Evolutionary conservation across 768 basidiomycete genomes (phyloP), one percentile per base, ranked within the genome.

Genomic region (Auricularia sp.): DNA sequence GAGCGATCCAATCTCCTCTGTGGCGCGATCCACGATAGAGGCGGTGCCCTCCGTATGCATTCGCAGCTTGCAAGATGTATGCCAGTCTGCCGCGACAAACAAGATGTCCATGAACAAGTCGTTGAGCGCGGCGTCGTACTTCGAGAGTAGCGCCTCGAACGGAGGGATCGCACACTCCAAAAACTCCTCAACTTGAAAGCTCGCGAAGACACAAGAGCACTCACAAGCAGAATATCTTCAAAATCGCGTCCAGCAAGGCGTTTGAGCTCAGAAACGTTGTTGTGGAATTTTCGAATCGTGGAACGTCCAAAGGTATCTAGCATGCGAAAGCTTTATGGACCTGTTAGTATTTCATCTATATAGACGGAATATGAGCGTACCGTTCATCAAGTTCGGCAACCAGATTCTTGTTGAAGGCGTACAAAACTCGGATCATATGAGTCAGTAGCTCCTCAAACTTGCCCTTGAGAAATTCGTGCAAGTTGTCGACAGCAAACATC

Each of bases 141-240:
- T 51, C 5, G 63, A 51, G 8, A 56, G 13, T 3, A 64, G 45
- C 3, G 29, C 35, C 3, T 64, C 51, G n/a, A 56, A 2, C 36
- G 36, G 24, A 6, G 63, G 63, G 6, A 64, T 64, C 3, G 51
- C 51, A 35, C 63, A 64, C 54, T 54, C 18, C 42, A 29, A 8
- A 4, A 16, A 54, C 8, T 13, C 13, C 5, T 39, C 37, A 39
- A 11, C 29, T 34, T 11, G n/a, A 34, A n/a, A 6, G 37, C 29
- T 42, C 3, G 37, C 33, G 36, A n/a, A 3, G n/a, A 7, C 18
- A 4, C 3, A 21, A 7, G 47, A 18, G 24, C 0, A 24, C 69
- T 10, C n/a, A 71, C 81, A 73, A 81, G 79, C 0, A 81, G 69
- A 1, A 80, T 65, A 47, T 82, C 78, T 62, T 81, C 77, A 62